Evolutionary conservation across 2,329 filamentous ascomycete genomes (phyloP), one percentile per base, ranked within the genome.

Genomic region (Neonectria ditissima): DNA sequence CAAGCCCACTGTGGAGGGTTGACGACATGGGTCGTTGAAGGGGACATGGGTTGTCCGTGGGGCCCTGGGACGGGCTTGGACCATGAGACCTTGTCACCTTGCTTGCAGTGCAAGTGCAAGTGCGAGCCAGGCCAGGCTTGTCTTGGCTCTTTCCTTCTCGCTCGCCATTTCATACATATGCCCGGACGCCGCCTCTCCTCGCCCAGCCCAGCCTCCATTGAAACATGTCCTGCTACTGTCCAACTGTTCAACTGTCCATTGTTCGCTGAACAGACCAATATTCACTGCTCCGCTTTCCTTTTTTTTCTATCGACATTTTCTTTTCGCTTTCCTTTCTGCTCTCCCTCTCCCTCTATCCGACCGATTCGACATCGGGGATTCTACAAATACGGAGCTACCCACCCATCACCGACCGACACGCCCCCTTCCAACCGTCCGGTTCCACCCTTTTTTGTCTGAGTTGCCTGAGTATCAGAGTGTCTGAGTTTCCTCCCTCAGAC

Each of bases 1-100:
- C 47, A 54, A 48, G 16, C 59, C 60, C 55, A 47, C 59, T 62
- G 59, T 47, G 59, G 54, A 57, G 54, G 59, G 59, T 58, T 57
- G 43, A 55, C 59, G 56, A 44, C 48, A 47, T 47, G 30, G 59
- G 53, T 51, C 53, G 44, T 39, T 47, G 59, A 39, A 45, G 30
- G 55, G 34, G 24, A 47, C 44, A 47, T 28, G 44, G 44, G 44
- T 47, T 9, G 16, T 32, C 37, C 16, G 47, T 30, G 26, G 30
- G 37, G n/a, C 37, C 37, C 8, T 41, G 37, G 34, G 34, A 37
- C 34, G 34, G 34, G n/a, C 34, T 37, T 37, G 34, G 34, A n/a
- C 34, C 34, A 37, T 37, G 34, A 37, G 37, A 41, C 37, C 37
- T 41, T 41, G 37, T 20, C 37, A 10, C 30, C 11, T 32, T 13